These are phyloP conservation scores for Beauveria pseudobassiana DNA, from an alignment of 2,329 filamentous ascomycete species.

Conservation along the genomic window DNA sequence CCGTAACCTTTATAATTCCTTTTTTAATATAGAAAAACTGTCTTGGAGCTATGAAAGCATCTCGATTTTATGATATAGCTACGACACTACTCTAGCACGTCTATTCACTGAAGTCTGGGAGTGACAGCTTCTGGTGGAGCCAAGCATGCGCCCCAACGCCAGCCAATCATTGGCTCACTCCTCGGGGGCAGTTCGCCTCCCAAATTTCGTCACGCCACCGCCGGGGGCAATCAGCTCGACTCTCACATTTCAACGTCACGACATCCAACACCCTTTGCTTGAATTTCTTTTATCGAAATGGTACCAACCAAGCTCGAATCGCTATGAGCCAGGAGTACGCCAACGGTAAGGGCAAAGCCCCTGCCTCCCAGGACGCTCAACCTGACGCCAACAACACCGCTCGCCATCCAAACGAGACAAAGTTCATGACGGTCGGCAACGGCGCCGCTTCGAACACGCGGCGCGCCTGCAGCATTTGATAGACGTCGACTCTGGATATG, in stretches of 20 bases:
- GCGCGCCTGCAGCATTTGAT: slow-evolving; percentile 73
- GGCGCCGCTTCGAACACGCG: slow-evolving; percentile 75
- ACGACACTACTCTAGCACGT: too few species aligned
- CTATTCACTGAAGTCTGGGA: neutral
- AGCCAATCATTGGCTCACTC: slow-evolving; percentile 11
- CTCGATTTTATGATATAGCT: too few species aligned
- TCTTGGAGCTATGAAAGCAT: too few species aligned
- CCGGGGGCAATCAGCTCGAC: neutral
- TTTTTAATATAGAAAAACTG: too few species aligned
- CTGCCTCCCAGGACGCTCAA: slow-evolving; percentile 24
- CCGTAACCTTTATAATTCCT: too few species aligned
- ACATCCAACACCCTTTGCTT: neutral
- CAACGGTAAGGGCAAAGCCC: slow-evolving; percentile 46
- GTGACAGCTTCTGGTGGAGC: neutral
- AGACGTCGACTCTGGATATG: slow-evolving; percentile 87
- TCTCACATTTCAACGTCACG: neutral
- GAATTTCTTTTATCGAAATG: neutral
- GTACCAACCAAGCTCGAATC: slow-evolving; percentile 15
- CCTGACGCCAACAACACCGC: slow-evolving; percentile 21
- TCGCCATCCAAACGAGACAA: slow-evolving; percentile 36
- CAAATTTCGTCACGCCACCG: slow-evolving; percentile 12
- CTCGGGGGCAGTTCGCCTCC: slow-evolving; percentile 2
- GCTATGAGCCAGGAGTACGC: slow-evolving; percentile 56
- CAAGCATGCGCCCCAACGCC: neutral
- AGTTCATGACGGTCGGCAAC: slow-evolving; percentile 83